Evolutionary conservation across 768 basidiomycete species (phyloP).

Genomic region (Calocera viscosa): DNA sequence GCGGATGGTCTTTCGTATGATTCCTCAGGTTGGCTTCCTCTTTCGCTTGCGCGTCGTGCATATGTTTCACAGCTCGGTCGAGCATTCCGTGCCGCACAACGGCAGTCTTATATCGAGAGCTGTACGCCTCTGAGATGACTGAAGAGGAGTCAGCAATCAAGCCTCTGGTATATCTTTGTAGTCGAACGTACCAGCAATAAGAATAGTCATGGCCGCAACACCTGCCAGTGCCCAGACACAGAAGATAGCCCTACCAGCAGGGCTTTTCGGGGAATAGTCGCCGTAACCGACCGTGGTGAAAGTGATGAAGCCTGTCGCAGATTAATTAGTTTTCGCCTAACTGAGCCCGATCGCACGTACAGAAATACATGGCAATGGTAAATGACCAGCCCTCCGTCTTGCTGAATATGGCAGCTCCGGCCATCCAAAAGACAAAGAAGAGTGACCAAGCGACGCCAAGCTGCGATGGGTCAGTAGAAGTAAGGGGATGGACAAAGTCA

Average conservation of each 20-base stretch:
- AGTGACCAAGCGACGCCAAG: conserved; percentile 38
- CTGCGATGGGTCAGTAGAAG: neutral
- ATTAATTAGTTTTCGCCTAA: too few species aligned
- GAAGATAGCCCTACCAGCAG: conserved; percentile 16
- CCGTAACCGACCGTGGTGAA: conserved; percentile 14
- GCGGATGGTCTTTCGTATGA: neutral
- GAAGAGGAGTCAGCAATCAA: neutral
- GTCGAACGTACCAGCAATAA: neutral
- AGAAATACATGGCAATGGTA: conserved; percentile 59
- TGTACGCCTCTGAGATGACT: neutral
- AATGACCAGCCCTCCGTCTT: conserved; percentile 57
- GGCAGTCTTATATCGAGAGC: neutral
- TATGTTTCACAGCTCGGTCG: conserved; percentile 2
- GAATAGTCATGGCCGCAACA: conserved; percentile 1
- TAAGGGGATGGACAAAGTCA: neutral
- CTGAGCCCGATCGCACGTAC: conserved; percentile 33
- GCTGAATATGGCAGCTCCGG: conserved; percentile 57
- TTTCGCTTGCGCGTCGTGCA: neutral
- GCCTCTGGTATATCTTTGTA: neutral
- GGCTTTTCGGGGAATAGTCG: conserved; percentile 11
- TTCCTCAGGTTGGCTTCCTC: conserved; percentile 1
- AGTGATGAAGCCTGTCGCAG: neutral
- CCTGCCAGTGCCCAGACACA: conserved; percentile 8
- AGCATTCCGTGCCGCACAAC: conserved; percentile 6
- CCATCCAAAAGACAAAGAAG: conserved; percentile 66